A percentile compares a stretch with the other conserved stretches of the same genome.
Evolutionary conservation across 768 basidiomycete species (phyloP).

Genomic region (Lactifluus echinatus): DNA sequence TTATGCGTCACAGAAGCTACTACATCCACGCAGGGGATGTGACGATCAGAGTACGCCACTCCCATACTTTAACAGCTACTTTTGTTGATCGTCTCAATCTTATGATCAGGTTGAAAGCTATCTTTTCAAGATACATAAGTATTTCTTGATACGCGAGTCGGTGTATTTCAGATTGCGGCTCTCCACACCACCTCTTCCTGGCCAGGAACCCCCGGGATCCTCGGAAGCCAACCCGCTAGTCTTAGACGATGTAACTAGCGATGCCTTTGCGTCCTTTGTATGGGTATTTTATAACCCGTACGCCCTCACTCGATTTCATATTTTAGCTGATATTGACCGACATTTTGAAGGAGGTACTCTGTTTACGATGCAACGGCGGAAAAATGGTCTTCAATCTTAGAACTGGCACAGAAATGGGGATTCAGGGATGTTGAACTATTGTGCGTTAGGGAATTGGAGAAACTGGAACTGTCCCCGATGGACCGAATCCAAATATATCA

Average conservation of each 20-base stretch:
- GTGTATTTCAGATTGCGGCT: neutral
- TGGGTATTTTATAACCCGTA: constrained; percentile 32
- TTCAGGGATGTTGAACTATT: constrained; percentile 35
- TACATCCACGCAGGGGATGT: constrained; percentile 6
- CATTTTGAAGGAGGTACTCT: constrained; percentile 28
- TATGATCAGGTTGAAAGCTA: constrained; percentile 22
- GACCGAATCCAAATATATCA: constrained; percentile 35
- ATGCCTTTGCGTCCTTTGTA: constrained; percentile 27
- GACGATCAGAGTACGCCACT: neutral
- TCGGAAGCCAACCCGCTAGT: constrained; percentile 27
- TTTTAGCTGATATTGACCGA: neutral
- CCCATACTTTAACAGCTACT: neutral
- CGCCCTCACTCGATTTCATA: constrained; percentile 5
- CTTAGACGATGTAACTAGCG: constrained; percentile 23
- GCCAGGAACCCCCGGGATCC: constrained; percentile 24
- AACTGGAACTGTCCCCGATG: constrained; percentile 29
- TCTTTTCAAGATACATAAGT: constrained; percentile 10
- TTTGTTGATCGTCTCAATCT: neutral
- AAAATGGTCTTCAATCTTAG: constrained; percentile 36
- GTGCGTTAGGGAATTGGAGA: constrained; percentile 33
- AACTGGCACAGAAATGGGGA: constrained; percentile 33
- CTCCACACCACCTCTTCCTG: neutral
- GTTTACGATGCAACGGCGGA: constrained; percentile 32
- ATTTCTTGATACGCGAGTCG: constrained; percentile 11
- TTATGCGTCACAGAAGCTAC: constrained; percentile 1